A percentile compares a stretch with the other conserved stretches of the same genome.
Conservation (phyloP, 2,329 filamentous ascomycete genomes). For the Esteya vermicola region DNA sequence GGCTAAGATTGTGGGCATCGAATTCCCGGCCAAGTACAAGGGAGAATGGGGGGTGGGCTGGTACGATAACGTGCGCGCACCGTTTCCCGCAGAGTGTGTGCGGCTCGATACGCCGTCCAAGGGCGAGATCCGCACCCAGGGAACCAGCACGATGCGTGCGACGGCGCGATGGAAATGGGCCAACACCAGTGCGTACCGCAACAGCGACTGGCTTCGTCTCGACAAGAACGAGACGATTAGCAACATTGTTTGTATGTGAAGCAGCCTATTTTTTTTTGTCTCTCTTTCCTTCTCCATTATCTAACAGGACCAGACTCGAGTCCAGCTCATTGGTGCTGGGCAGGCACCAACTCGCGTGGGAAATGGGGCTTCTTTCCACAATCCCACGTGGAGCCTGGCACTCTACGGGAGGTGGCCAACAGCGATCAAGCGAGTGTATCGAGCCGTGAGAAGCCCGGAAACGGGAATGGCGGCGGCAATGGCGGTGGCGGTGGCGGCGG, state of each 20-base stretch:
- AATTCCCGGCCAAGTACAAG: slow-evolving; percentile 34
- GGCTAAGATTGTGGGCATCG: slow-evolving; percentile 32
- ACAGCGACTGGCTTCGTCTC: slow-evolving; percentile 38
- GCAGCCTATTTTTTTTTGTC: slow-evolving; percentile 1
- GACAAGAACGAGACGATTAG: slow-evolving; percentile 51
- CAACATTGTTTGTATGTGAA: slow-evolving; percentile 44
- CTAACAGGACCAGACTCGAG: slow-evolving; percentile 21
- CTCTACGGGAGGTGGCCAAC: slow-evolving; percentile 23
- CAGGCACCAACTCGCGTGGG: slow-evolving; percentile 35
- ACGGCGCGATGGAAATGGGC: slow-evolving; percentile 36
- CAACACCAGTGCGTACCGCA: slow-evolving; percentile 22
- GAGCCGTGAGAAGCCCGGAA: neutral
- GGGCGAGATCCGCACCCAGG: slow-evolving; percentile 28
- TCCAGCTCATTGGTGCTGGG: slow-evolving; percentile 41
- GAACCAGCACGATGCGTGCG: slow-evolving; percentile 30
- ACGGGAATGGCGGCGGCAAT: slow-evolving; percentile 3
- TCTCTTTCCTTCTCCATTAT: neutral
- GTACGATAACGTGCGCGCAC: slow-evolving; percentile 35
- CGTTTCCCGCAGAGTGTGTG: slow-evolving; percentile 32
- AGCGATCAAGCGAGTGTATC: slow-evolving; percentile 9
- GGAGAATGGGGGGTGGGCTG: slow-evolving; percentile 43
- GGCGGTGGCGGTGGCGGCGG: slow-evolving; percentile 3
- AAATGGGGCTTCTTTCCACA: slow-evolving; percentile 39
- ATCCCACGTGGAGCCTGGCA: slow-evolving; percentile 30
- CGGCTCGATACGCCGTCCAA: slow-evolving; percentile 28